Conservation (phyloP, 2,329 filamentous ascomycete species). For the Graphilbum sp. region DNA sequence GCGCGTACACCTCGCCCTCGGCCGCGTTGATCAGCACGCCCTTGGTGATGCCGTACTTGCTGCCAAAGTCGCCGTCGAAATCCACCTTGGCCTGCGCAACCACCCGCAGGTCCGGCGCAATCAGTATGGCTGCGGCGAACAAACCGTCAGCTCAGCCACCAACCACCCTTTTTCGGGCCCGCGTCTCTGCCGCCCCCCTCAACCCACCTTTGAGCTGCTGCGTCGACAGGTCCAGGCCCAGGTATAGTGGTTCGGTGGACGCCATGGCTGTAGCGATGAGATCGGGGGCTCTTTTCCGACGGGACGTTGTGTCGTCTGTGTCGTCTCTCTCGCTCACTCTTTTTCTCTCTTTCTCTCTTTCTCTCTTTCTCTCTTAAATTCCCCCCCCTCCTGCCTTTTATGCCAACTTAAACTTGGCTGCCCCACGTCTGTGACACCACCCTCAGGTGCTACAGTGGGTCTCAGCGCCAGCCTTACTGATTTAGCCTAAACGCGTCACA, state of each 20-base stretch:
- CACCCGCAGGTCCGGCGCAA: constrained; percentile 67
- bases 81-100: constrained; percentile 80
- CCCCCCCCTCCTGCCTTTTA: no score
- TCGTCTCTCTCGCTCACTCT: no score
- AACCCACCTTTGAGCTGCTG: constrained; percentile 96
- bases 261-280: neutral
- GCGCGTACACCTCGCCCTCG: constrained; percentile 82
- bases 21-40: constrained; percentile 70
- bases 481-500: neutral
- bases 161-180: no score
- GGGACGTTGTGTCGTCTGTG: no score
- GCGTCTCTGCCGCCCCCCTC: no score
- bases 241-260: constrained; percentile 46
- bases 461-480: no score
- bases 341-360: no score
- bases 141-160: neutral
- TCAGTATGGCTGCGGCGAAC: constrained; percentile 63
- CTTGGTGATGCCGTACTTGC: constrained; percentile 66
- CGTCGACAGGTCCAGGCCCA: constrained; percentile 91
- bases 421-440: no score
- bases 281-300: no score
- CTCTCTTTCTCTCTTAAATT: no score
- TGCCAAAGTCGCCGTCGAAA: constrained; percentile 69
- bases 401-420: no score
- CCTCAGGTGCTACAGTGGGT: no score